phyloP scores from a whole-genome alignment of 306 rosid species.

The Cucumis melo region DNA sequence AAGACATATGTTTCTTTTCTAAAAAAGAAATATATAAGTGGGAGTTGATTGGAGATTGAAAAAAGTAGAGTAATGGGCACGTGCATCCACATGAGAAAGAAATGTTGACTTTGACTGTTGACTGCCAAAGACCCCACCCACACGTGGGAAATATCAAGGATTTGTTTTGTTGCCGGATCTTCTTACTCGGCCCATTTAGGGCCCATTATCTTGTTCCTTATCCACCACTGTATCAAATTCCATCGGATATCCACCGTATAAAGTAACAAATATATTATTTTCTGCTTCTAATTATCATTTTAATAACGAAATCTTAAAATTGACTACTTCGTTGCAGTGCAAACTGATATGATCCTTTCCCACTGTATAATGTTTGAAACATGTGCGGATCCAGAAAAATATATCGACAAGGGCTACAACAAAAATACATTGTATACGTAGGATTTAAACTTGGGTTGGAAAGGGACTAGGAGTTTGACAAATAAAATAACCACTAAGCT shows the following conservation, averaged over 20 bases:
- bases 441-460: too few species aligned
- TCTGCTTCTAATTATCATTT: background rate
- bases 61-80: constrained; percentile 13
- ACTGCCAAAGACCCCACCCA: constrained; percentile 13
- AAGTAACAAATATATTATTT: background rate
- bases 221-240: constrained; percentile 5
- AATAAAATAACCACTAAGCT: too few species aligned
- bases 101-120: constrained; percentile 6
- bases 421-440: too few species aligned
- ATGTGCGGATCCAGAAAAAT: too few species aligned
- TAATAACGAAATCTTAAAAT: too few species aligned
- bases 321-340: too few species aligned
- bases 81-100: constrained; percentile 22
- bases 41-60: background rate
- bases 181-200: constrained; percentile 10
- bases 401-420: too few species aligned
- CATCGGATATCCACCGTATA: background rate
- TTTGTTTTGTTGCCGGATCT: constrained; percentile 21
- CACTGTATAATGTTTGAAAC: too few species aligned
- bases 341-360: too few species aligned
- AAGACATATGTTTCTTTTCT: too few species aligned
- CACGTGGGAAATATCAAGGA: constrained; percentile 37
- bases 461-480: too few species aligned
- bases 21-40: background rate
- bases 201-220: constrained; percentile 19